Percentiles rank a stretch among this genome's conserved stretches.
Conservation (phyloP, 306 rosid species). For the Glycine tomentella region DNA sequence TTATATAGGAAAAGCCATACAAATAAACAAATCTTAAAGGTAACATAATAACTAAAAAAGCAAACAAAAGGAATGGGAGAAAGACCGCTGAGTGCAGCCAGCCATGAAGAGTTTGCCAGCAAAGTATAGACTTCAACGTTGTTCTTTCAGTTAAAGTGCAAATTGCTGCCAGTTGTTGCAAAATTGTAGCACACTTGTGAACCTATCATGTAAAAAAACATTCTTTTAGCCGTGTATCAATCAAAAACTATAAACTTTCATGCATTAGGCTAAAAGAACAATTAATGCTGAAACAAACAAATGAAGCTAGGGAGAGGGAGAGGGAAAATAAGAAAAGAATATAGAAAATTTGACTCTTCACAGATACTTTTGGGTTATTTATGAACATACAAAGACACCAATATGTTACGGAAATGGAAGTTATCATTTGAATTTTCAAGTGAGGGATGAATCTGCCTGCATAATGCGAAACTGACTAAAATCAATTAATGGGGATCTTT, state of each 20-base stretch:
- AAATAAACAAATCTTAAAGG: conserved; percentile 41
- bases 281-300: conserved; percentile 12
- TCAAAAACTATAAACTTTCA: conserved; percentile 31
- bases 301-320: conserved; percentile 10
- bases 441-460: conserved; percentile 21
- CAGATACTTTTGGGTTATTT: conserved; percentile 22
- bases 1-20: conserved; percentile 19
- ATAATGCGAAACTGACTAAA: neutral
- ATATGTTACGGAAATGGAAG: conserved; percentile 22
- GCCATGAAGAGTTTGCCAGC: conserved; percentile 86
- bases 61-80: conserved; percentile 49
- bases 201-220: conserved; percentile 61
- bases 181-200: conserved; percentile 95
- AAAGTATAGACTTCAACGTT: conserved; percentile 72
- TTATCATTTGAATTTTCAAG: conserved; percentile 1
- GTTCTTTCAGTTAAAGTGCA: conserved; percentile 90
- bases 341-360: conserved; percentile 5
- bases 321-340: neutral
- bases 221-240: conserved; percentile 36
- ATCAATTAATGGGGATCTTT: neutral
- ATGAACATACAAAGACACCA: conserved; percentile 32
- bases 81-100: conserved; percentile 92
- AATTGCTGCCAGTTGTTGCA: conserved; percentile 91
- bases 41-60: conserved; percentile 32
- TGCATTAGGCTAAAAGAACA: conserved; percentile 31